Conservation (phyloP, 164 flowering plant species). For the Paratinospora sagittata region DNA sequence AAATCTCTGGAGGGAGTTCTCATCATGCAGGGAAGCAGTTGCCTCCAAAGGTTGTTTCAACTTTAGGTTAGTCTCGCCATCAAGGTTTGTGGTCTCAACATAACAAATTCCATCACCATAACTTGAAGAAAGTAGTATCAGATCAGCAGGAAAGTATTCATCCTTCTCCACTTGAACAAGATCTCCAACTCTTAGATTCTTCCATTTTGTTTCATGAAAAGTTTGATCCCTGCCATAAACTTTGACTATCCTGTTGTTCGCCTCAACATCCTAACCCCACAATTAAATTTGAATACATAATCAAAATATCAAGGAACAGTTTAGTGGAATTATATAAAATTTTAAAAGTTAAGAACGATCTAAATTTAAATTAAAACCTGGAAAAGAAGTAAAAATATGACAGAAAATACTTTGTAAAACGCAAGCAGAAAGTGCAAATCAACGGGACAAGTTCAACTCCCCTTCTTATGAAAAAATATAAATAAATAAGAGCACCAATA, state of each 20-base stretch:
- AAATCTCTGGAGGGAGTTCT: slow-evolving; percentile 39
- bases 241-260: slow-evolving; percentile 58
- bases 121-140: slow-evolving; percentile 71
- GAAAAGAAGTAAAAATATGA: not conserved
- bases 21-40: slow-evolving; percentile 44
- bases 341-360: not conserved
- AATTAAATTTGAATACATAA: not conserved
- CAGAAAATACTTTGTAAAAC: no score
- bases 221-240: slow-evolving; percentile 31
- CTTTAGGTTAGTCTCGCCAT: slow-evolving; percentile 85
- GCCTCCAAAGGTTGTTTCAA: slow-evolving; percentile 60
- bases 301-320: not conserved
- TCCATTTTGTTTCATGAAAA: slow-evolving; percentile 54
- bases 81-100: slow-evolving; percentile 85
- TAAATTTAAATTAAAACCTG: not conserved
- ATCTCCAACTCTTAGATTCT: slow-evolving; percentile 68
- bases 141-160: slow-evolving; percentile 82
- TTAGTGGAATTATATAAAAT: not conserved
- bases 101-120: slow-evolving; percentile 78
- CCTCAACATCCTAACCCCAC: slow-evolving; percentile 63
- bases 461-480: no score
- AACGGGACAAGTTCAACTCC: no score
- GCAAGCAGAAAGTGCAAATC: no score
- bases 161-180: slow-evolving; percentile 65
- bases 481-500: no score